Evolutionary conservation across 148 eudicot genomes (phyloP).

Genomic region (Chenopodium quinoa): DNA sequence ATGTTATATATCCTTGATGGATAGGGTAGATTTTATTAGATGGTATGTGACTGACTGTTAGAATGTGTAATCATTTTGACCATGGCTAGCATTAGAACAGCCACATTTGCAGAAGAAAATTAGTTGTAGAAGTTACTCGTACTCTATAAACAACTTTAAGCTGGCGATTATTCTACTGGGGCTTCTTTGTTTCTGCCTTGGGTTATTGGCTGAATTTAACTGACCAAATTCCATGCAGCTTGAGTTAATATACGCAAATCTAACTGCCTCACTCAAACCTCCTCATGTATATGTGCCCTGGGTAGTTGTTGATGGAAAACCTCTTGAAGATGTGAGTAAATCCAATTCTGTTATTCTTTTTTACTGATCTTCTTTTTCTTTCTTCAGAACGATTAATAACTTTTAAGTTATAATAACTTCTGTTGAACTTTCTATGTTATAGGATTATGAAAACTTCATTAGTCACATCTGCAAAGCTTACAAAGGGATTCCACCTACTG

Average conservation of each 20-base stretch:
- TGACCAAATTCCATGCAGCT: constrained; percentile 44
- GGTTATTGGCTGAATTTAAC: background rate
- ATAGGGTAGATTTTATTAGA: too few relatives aligned
- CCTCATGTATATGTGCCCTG: constrained; percentile 79
- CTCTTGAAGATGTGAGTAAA: constrained; percentile 61
- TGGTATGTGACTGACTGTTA: too few relatives aligned
- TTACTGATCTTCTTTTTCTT: too few relatives aligned
- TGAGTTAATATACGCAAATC: constrained; percentile 60
- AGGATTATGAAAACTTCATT: constrained; percentile 63
- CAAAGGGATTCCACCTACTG: constrained; percentile 53
- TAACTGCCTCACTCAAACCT: constrained; percentile 61
- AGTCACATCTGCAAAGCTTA: constrained; percentile 73
- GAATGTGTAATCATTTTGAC: too few relatives aligned
- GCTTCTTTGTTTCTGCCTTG: background rate
- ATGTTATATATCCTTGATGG: too few relatives aligned
- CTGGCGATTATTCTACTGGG: too few relatives aligned
- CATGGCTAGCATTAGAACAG: too few relatives aligned
- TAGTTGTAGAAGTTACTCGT: too few relatives aligned
- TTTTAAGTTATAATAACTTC: background rate
- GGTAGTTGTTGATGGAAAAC: constrained; percentile 79
- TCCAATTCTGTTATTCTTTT: background rate
- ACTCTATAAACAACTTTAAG: too few relatives aligned
- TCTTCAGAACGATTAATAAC: background rate
- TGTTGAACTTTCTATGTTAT: constrained; percentile 7
- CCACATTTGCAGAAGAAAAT: too few relatives aligned